phyloP scores from a whole-genome alignment of 2,329 filamentous ascomycete genomes.

The Kalmusia sp. region DNA sequence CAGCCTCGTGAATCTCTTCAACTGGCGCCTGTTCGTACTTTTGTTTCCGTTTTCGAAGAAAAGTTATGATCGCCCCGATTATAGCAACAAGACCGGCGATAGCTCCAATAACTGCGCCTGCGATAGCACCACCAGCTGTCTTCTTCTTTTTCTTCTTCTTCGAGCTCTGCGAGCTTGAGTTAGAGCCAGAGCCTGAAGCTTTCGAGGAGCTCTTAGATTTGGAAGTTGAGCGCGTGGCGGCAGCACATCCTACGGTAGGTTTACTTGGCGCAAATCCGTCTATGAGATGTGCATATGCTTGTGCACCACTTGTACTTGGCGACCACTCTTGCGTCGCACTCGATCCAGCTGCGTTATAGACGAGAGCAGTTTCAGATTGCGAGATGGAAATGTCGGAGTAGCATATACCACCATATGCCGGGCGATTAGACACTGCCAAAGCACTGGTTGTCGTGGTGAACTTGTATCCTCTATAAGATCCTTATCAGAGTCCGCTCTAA shows the following conservation, averaged over 20 bases:
- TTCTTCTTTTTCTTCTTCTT: conserved; percentile 7
- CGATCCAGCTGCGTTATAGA: conserved; percentile 7
- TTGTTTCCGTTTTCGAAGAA: neutral
- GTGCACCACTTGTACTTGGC: conserved; percentile 10
- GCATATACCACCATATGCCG: conserved; percentile 16
- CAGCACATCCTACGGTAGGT: conserved; percentile 3
- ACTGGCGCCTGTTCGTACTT: neutral
- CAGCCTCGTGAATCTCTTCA: neutral
- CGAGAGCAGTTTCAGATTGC: conserved; percentile 3
- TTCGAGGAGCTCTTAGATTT: neutral
- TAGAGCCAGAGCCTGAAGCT: no score
- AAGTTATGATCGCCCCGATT: neutral
- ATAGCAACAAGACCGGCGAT: conserved; percentile 5
- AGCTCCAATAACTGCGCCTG: conserved; percentile 7
- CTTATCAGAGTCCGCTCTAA: no score
- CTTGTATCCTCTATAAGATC: conserved; percentile 8
- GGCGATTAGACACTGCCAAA: neutral
- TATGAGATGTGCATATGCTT: conserved; percentile 16
- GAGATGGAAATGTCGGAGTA: conserved; percentile 9
- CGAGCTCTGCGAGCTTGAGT: no score
- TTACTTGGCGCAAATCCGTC: conserved; percentile 13
- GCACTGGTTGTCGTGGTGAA: conserved; percentile 2
- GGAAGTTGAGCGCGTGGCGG: neutral
- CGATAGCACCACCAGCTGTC: conserved; percentile 1
- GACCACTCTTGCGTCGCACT: conserved; percentile 2